Evolutionary conservation across 2,329 filamentous ascomycete genomes (phyloP).

Genomic region (Epichloe scottii): DNA sequence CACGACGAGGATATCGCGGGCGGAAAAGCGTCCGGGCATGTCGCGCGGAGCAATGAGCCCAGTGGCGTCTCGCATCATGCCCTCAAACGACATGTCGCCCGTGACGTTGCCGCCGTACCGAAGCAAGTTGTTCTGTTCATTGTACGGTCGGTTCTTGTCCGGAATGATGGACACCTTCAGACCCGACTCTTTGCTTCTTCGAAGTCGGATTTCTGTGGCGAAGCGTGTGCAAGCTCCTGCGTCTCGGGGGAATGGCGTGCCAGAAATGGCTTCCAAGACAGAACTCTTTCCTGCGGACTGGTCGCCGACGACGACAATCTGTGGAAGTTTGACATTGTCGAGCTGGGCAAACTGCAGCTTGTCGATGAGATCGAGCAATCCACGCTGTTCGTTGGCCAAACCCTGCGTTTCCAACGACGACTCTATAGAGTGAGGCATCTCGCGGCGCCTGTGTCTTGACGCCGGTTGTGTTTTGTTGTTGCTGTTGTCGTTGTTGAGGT

Average conservation of each 20-base stretch:
- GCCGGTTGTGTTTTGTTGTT: background rate
- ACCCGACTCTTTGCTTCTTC: constrained; percentile 30
- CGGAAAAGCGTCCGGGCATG: constrained; percentile 37
- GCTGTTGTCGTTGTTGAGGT: background rate
- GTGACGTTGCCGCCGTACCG: constrained; percentile 36
- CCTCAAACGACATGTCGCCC: constrained; percentile 32
- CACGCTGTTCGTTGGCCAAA: constrained; percentile 40
- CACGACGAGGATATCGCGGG: constrained; percentile 41
- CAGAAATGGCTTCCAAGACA: constrained; percentile 50
- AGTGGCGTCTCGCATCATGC: constrained; percentile 37
- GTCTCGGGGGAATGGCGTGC: constrained; percentile 47
- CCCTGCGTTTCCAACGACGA: constrained; percentile 36
- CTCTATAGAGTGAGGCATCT: constrained; percentile 31
- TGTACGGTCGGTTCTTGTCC: constrained; percentile 32
- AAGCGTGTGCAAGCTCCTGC: constrained; percentile 50
- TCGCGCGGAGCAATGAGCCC: constrained; percentile 38
- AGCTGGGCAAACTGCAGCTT: constrained; percentile 40
- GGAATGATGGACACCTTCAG: constrained; percentile 43
- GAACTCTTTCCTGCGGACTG: constrained; percentile 54
- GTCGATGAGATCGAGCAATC: constrained; percentile 44
- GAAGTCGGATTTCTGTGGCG: constrained; percentile 45
- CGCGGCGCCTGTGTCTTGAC: constrained; percentile 13
- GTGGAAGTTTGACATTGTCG: constrained; percentile 41
- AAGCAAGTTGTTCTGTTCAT: constrained; percentile 33
- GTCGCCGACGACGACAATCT: constrained; percentile 53